These are phyloP conservation scores for Fusarium circinatum DNA, from an alignment of 2,329 filamentous ascomycete genomes.

Conservation along the genomic window DNA sequence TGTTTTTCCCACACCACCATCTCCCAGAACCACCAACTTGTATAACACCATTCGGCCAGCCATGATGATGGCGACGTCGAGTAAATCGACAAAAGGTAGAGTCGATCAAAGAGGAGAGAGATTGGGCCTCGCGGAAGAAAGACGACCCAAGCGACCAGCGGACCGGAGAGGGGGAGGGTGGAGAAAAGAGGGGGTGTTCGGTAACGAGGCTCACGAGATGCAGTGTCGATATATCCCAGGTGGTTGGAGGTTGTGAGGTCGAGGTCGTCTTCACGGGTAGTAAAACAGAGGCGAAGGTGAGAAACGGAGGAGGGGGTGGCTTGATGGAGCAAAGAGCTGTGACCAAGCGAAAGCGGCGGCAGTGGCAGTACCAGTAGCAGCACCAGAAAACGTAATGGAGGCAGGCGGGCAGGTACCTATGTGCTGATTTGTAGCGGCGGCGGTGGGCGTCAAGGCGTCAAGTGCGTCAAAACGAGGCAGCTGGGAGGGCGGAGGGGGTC, in stretches of 20 bases:
- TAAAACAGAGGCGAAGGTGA: constrained; percentile 37
- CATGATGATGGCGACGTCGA: constrained; percentile 63
- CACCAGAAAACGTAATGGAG: background rate
- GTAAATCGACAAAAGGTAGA: constrained; percentile 32
- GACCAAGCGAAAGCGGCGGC: constrained; percentile 29
- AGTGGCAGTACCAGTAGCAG: background rate
- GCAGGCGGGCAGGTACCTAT: background rate
- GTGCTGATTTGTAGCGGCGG: constrained; percentile 14
- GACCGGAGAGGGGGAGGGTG: constrained; percentile 32
- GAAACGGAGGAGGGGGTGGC: constrained; percentile 44
- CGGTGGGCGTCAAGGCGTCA: constrained; percentile 33
- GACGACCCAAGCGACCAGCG: constrained; percentile 23
- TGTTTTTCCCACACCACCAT: constrained; percentile 94
- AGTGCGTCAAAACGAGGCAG: constrained; percentile 23
- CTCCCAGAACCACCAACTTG: constrained; percentile 94
- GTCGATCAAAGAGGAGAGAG: constrained; percentile 24
- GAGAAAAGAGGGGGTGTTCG: constrained; percentile 32
- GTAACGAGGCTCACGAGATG: constrained; percentile 36
- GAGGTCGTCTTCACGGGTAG: constrained; percentile 40
- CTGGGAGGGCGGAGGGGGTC: background rate
- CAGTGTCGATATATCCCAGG: constrained; percentile 27
- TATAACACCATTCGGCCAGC: constrained; percentile 95
- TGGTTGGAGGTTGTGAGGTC: constrained; percentile 39
- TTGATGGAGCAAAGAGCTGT: constrained; percentile 44
- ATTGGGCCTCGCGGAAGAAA: constrained; percentile 17